A percentile compares a stretch with the other conserved stretches of the same genome.
These are phyloP conservation scores for Lipomyces yamanashiensis DNA, from an alignment of 805 yeast species.

Conservation along the genomic window DNA sequence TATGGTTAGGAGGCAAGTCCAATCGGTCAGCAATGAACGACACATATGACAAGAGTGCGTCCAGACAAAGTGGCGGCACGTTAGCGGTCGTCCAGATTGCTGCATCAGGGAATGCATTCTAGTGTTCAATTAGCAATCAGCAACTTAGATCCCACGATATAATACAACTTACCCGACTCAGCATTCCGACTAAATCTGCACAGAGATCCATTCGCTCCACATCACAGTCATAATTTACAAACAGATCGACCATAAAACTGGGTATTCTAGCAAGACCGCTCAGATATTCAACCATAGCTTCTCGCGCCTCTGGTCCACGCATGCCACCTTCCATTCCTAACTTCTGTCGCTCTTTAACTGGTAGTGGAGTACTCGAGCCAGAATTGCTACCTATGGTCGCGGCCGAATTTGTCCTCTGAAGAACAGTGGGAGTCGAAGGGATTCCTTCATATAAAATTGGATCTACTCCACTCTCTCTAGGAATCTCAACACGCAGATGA, in stretches of 20 bases:
- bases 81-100: slow-evolving; percentile 77
- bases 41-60: slow-evolving; percentile 69
- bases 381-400: slow-evolving; percentile 14
- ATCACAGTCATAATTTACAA: slow-evolving; percentile 87
- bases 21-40: slow-evolving; percentile 35
- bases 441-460: slow-evolving; percentile 49
- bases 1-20: slow-evolving; percentile 20
- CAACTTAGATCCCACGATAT: neutral
- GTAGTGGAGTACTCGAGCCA: slow-evolving; percentile 36
- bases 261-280: slow-evolving; percentile 69
- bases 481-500: slow-evolving; percentile 47
- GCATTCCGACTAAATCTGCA: slow-evolving; percentile 64
- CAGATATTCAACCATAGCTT: slow-evolving; percentile 79
- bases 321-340: slow-evolving; percentile 35
- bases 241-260: slow-evolving; percentile 71
- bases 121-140: neutral
- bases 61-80: slow-evolving; percentile 93
- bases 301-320: slow-evolving; percentile 54
- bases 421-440: slow-evolving; percentile 53
- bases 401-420: slow-evolving; percentile 46
- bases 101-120: slow-evolving; percentile 79
- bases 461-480: slow-evolving; percentile 47
- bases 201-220: slow-evolving; percentile 82
- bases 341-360: slow-evolving; percentile 32
- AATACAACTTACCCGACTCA: slow-evolving; percentile 56